A percentile compares a stretch with the other conserved stretches of the same genome.
These are phyloP conservation scores for Croton setiger DNA, from an alignment of 441 rosid species.

Conservation along the genomic window DNA sequence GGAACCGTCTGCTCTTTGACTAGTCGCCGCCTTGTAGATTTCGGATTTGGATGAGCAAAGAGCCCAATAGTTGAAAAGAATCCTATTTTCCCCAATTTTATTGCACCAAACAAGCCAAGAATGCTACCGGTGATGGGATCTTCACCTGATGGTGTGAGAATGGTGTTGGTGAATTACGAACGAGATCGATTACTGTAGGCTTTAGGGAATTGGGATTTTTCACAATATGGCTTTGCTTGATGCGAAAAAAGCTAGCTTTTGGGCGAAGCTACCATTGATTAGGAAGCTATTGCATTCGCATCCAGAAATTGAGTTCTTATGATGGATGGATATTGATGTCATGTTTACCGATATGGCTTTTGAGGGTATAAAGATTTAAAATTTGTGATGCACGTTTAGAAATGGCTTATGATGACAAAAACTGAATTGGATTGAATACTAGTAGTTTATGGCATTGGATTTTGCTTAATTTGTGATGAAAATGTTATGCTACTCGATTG, in stretches of 20 bases:
- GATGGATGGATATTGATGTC: conserved; percentile 99
- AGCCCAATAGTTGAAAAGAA: conserved; percentile 53
- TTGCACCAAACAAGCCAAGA: conserved; percentile 62
- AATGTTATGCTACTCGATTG: too few species aligned
- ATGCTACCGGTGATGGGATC: conserved; percentile 91
- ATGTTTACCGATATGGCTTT: conserved; percentile 96
- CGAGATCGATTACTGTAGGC: conserved; percentile 85
- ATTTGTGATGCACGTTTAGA: conserved; percentile 89
- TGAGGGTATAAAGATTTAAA: conserved; percentile 76
- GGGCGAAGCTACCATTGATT: conserved; percentile 89
- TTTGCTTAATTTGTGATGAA: too few species aligned
- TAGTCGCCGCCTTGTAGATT: conserved; percentile 79
- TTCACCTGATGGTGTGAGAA: conserved; percentile 88
- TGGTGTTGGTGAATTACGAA: conserved; percentile 89
- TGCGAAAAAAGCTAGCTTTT: conserved; percentile 89
- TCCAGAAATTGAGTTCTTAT: conserved; percentile 80
- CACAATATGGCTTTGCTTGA: conserved; percentile 81
- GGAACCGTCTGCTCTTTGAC: too few species aligned
- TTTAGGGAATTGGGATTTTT: conserved; percentile 78
- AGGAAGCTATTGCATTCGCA: conserved; percentile 69
- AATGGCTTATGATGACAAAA: conserved; percentile 80
- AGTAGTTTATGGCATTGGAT: too few species aligned
- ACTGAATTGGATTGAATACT: conserved; percentile 85
- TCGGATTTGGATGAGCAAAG: conserved; percentile 84
- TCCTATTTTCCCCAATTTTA: conserved; percentile 59